Evolutionary conservation across 2,329 filamentous ascomycete species (phyloP), one percentile per base, ranked within the genome.

Genomic region (Domatiomyces globalis): DNA sequence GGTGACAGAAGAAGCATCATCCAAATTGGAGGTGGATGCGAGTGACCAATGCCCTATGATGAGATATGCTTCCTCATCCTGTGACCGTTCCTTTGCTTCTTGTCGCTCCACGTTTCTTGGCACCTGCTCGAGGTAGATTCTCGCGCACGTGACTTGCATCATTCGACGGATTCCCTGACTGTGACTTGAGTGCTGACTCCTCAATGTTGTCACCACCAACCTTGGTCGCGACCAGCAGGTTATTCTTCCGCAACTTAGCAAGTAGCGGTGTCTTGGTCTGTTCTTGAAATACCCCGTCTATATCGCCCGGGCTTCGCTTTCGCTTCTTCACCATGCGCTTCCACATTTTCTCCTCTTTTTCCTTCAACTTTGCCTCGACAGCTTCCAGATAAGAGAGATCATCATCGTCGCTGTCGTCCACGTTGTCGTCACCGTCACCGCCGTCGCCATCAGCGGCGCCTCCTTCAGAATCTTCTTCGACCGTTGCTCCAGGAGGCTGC

Each of bases 361-460:
- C 67, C 45, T 63, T 64, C 36, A 72, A 51, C n/a, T 69, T 63
- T 17, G 66, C 65, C 49, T 71, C 69, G 0, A 74, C 71, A 46
- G 71, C 70, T 39, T 57, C 52, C 15, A 61, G 53, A 19, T 65
- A 60, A n/a, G 60, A 62, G 22, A 5, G 1, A 10, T 39, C 33
- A 10, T 12, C 10, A 5, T 39, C 33, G 12, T 39, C 33, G 33
- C 5, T 15, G 33, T 15, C 22, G 22, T 25, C 22, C 3, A 4
- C 22, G 22, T 25, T 25, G 6, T 25, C 22, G 22, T 15, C 10
- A 10, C 15, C 33, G 33, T 12, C 2, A 15, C 15, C 33, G 12
- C 15, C 33, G 33, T 39, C 12, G 33, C 12, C 22, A 15, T 15
- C 33, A 39, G 2, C 33, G 4, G 15, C 33, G 33, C 12, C 12